These are phyloP conservation scores for Trichoderma semiorbis DNA, from an alignment of 2,329 filamentous ascomycete species.

Conservation along the genomic window DNA sequence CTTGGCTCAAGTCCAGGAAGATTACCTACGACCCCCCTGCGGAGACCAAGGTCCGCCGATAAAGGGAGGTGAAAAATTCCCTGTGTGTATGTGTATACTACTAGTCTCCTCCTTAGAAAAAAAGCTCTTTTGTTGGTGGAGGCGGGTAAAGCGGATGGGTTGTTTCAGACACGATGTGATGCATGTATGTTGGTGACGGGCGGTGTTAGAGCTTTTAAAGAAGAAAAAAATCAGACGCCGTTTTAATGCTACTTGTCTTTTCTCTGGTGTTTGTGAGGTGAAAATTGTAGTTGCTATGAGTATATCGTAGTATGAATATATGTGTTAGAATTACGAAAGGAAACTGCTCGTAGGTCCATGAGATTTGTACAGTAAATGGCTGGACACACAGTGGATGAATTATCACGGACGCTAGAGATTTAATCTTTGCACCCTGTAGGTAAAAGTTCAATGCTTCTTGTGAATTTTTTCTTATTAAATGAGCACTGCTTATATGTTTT, in stretches of 20 bases:
- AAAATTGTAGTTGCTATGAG: not conserved
- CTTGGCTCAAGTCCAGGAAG: slow-evolving; percentile 93
- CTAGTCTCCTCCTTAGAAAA: slow-evolving; percentile 42
- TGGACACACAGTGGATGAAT: not conserved
- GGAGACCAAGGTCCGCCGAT: slow-evolving; percentile 48
- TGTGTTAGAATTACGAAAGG: not conserved
- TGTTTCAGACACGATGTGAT: slow-evolving; percentile 29
- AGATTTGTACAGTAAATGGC: not conserved
- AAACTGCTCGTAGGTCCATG: not conserved
- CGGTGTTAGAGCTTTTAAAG: slow-evolving; percentile 41
- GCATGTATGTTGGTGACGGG: slow-evolving; percentile 28
- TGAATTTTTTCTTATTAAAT: not conserved
- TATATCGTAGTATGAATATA: not conserved
- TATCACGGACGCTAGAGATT: not conserved
- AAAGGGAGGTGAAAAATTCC: slow-evolving; percentile 31
- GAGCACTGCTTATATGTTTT: not conserved
- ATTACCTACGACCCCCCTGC: slow-evolving; percentile 79
- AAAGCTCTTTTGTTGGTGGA: slow-evolving; percentile 40
- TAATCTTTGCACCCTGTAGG: not conserved
- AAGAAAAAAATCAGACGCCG: slow-evolving; percentile 44
- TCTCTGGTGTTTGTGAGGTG: not conserved
- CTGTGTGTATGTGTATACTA: slow-evolving; percentile 36
- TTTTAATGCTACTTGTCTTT: slow-evolving; percentile 36
- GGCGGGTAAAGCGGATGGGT: slow-evolving; percentile 38
- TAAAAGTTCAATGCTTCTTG: not conserved